Evolutionary conservation across 2,329 filamentous ascomycete genomes (phyloP).

Genomic region (Arthrobotrys iridis): DNA sequence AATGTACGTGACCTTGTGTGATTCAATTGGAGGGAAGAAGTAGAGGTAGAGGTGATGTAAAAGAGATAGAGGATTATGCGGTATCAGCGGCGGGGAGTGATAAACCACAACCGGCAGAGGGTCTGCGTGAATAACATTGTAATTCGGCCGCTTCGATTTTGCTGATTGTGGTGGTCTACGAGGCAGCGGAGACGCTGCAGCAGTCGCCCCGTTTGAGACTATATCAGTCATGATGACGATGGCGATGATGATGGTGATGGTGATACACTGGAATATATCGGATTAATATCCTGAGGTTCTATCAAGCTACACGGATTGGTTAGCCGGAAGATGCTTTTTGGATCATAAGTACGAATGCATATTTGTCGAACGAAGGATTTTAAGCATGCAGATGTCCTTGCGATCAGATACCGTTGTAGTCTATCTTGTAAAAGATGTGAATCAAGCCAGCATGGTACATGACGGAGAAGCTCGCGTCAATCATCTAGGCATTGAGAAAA

Average conservation of each 20-base stretch:
- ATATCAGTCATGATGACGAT: conserved; percentile 55
- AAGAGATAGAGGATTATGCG: conserved; percentile 89
- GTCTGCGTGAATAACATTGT: conserved; percentile 80
- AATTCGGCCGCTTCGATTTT: conserved; percentile 67
- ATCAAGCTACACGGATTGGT: conserved; percentile 55
- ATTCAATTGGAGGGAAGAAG: conserved; percentile 71
- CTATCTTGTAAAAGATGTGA: conserved; percentile 70
- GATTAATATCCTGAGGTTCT: conserved; percentile 20
- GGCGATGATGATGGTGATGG: background rate
- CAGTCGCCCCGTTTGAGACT: conserved; percentile 35
- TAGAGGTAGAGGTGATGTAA: conserved; percentile 82
- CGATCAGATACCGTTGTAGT: conserved; percentile 99
- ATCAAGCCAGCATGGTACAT: conserved; percentile 62
- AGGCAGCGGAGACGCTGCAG: conserved; percentile 53
- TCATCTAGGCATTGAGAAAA: conserved; percentile 53
- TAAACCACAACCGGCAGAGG: conserved; percentile 83
- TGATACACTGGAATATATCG: background rate
- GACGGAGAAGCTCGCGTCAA: conserved; percentile 54
- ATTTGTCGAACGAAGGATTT: conserved; percentile 46
- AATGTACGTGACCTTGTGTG: conserved; percentile 73
- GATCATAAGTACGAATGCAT: conserved; percentile 49
- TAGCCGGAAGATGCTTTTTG: background rate
- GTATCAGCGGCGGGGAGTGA: conserved; percentile 86
- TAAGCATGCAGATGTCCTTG: conserved; percentile 59
- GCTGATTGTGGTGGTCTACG: conserved; percentile 48